Base-by-base conservation (phyloP, 177 flowering plant species). In the Tripterygium wilfordii region DNA sequence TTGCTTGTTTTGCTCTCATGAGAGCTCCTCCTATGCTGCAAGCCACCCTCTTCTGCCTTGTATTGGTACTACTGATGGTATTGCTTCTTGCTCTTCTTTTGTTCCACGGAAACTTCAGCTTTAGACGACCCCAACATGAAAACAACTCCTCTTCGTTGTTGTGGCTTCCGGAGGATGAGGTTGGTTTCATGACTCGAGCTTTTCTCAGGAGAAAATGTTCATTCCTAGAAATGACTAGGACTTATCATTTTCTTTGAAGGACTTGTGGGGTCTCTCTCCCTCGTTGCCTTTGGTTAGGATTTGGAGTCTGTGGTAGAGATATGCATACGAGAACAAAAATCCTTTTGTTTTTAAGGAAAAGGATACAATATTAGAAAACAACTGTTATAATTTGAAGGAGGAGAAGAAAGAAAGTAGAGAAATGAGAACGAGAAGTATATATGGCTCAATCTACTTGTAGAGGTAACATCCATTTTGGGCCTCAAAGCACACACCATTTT, bases 111-210 rank as follows among this genome's bases (percentile, higher is more conserved):
- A 75, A 48, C 63, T 59, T 68, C 41, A 57, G 21, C 57, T 66
- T 71, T 40, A 75, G 49, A 28, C 52, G 57, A 36, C 70, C 72
- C 74, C 77, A 75, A 53, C 80, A 75, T 2, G 77, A 68, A 17
- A 59, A 18, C 28, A 50, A 42, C 31, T 51, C 66, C 14, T 17
- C 63, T 27, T 37, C 54, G 14, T 44, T 29, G 10, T 17, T 50
- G 40, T 48, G n/a, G n/a, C n/a, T 59, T 21, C 17, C 31, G n/a
- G 39, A 39, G 46, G 64, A 30, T 18, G 65, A 29, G 12, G 42
- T 51, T 29, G 16, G 33, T 31, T 53, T 49, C 71, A 49, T 56
- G 24, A n/a, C 8, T 27, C 8, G 8, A 4, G 26, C 2, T 6
- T 1, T n/a, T 3, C 4, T 8, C 4, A 15, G 14, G 14, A 14